Evolutionary conservation across 495 filamentous ascomycete genomes (phyloP).

Genomic region (Aspergillus coremiiformis): DNA sequence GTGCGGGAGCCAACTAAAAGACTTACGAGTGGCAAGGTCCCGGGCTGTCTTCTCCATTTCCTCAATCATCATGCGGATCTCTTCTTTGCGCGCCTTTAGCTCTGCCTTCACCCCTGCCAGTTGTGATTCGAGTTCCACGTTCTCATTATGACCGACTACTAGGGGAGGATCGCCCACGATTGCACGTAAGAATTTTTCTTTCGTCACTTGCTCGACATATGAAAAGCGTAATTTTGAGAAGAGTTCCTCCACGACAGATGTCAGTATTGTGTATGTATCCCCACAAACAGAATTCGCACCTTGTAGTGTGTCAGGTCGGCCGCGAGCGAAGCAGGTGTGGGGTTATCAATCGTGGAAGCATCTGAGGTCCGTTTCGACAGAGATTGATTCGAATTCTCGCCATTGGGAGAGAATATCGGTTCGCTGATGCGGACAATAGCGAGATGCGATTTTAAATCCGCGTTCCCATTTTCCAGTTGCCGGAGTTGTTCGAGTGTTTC

Average conservation of each 20-base stretch:
- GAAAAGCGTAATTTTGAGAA: constrained; percentile 96
- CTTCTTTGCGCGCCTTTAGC: constrained; percentile 69
- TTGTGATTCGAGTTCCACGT: constrained; percentile 66
- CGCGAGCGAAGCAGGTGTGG: constrained; percentile 67
- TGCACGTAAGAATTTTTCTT: constrained; percentile 89
- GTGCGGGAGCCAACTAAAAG: not conserved
- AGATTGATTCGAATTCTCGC: constrained; percentile 19
- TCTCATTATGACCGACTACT: constrained; percentile 74
- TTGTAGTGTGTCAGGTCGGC: constrained; percentile 86
- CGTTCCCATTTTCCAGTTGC: constrained; percentile 39
- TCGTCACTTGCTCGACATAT: constrained; percentile 73
- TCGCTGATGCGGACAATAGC: constrained; percentile 72
- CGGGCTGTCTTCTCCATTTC: constrained; percentile 63
- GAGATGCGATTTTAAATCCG: constrained; percentile 44
- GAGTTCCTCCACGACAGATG: constrained; percentile 51
- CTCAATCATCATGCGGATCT: constrained; percentile 63
- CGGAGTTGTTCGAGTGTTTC: constrained; percentile 33
- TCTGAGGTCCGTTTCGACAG: constrained; percentile 58
- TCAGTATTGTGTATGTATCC: not conserved
- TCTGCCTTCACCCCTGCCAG: constrained; percentile 65
- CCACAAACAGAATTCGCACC: constrained; percentile 24
- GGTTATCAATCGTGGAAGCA: constrained; percentile 60
- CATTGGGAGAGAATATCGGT: constrained; percentile 50
- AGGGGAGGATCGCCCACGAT: constrained; percentile 87
- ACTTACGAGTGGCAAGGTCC: constrained; percentile 47